phyloP scores from a whole-genome alignment of 2,329 filamentous ascomycete species.

The Bipolaris victoriae region DNA sequence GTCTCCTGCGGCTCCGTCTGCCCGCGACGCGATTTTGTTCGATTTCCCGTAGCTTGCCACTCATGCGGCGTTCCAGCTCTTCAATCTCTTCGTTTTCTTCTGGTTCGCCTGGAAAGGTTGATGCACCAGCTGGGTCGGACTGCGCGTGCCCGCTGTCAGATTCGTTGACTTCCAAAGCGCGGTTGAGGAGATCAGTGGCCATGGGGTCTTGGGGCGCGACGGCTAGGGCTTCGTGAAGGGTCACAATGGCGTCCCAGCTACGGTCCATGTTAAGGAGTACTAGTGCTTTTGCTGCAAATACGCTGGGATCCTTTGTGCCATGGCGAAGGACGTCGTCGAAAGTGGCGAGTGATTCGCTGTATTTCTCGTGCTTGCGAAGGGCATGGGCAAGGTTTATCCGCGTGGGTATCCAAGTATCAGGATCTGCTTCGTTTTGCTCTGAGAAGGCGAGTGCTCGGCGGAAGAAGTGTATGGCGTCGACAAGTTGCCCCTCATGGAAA shows the following conservation, averaged over 20 bases:
- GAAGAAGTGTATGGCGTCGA: slow-evolving; percentile 79
- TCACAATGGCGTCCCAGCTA: slow-evolving; percentile 77
- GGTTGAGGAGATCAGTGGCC: slow-evolving; percentile 77
- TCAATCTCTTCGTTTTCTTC: slow-evolving; percentile 47
- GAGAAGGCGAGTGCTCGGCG: slow-evolving; percentile 77
- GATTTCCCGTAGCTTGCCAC: slow-evolving; percentile 58
- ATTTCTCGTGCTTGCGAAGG: slow-evolving; percentile 72
- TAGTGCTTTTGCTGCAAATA: slow-evolving; percentile 83
- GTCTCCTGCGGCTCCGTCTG: slow-evolving; percentile 57
- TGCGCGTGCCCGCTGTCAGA: slow-evolving; percentile 21
- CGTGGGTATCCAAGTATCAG: slow-evolving; percentile 80
- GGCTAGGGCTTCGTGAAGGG: slow-evolving; percentile 83
- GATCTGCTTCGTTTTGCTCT: slow-evolving; percentile 79
- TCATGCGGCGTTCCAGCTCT: slow-evolving; percentile 63
- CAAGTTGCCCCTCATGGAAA: slow-evolving; percentile 84
- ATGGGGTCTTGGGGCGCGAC: slow-evolving; percentile 81
- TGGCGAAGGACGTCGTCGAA: slow-evolving; percentile 88
- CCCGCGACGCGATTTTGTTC: slow-evolving; percentile 59
- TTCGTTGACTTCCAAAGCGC: slow-evolving; percentile 62
- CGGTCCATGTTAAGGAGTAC: slow-evolving; percentile 79
- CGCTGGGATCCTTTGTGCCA: slow-evolving; percentile 76
- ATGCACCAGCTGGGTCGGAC: not conserved
- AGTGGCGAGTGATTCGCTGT: slow-evolving; percentile 74
- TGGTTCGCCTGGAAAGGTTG: slow-evolving; percentile 8
- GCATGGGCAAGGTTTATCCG: slow-evolving; percentile 90